Evolutionary conservation across 2,329 filamentous ascomycete genomes (phyloP), one percentile per base, ranked within the genome.

Genomic region (Rutstroemia sydowiana): DNA sequence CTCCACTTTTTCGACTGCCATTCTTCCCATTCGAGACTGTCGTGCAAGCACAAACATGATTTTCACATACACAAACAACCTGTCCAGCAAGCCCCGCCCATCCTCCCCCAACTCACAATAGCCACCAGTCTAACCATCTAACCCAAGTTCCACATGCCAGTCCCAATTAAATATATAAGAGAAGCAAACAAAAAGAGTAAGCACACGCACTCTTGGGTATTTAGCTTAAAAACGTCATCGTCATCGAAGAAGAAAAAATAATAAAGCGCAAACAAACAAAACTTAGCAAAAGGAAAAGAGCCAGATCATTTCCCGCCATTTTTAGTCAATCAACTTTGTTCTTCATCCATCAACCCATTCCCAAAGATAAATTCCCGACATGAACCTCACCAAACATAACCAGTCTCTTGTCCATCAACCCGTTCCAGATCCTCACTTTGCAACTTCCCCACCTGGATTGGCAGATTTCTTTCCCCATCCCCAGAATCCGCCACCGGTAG

Each of bases 381-480:
- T 36, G 28, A 13, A 37, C 32, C 32, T 10, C 23, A 10, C 41
- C 30, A 37, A 45, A 26, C 26, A 7, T 31, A 7, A 10, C 9
- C 43, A 11, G 21, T 1, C 18, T 39, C 9, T 51, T 16, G 14
- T 16, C 21, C 8, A 10, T n/a, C 34, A 14, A 14, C 34, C 34
- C 34, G 7, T 37, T 16, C 18, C 37, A n/a, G 14, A 36, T 36
- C 18, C 37, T 11, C 37, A 16, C n/a, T 18, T 11, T 18, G 18
- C 16, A 37, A 37, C 34, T 32, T 32, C 31, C 34, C 16, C 37
- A 41, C 20, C 18, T 3, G n/a, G n/a, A 41, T 11, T 41, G 21
- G 28, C 30, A 8, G 48, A 13, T 14, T 37, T 51, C 41, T 51
- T 51, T 39, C 48, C 48, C 48, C 48, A 51, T 5, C 41, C 48